A percentile compares a stretch with the other conserved stretches of the same genome.
Conservation (phyloP, 345 rosid species). For the Pistacia integerrima region DNA sequence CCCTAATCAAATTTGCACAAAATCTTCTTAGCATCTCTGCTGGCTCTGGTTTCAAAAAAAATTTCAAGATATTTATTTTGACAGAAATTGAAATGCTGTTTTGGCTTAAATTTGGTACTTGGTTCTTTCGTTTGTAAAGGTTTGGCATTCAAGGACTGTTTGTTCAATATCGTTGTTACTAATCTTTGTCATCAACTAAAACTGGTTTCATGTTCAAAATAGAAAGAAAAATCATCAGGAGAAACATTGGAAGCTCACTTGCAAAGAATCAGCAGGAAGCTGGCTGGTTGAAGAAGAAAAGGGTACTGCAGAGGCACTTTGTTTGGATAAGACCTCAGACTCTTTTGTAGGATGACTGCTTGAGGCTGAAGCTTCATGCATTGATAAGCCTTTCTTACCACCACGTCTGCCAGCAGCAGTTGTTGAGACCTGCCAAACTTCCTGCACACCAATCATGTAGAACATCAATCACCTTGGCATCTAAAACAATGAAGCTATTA, state of each 20-base stretch:
- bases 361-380: constrained; percentile 62
- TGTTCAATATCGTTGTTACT: background rate
- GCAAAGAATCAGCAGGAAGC: constrained; percentile 38
- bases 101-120: background rate
- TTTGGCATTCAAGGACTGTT: background rate
- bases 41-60: too few relatives aligned
- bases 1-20: too few relatives aligned
- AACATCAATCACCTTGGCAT: constrained; percentile 13
- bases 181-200: background rate
- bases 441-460: constrained; percentile 49
- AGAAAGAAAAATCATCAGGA: too few relatives aligned
- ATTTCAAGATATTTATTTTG: too few relatives aligned
- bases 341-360: constrained; percentile 56
- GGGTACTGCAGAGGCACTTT: constrained; percentile 34
- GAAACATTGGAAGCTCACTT: constrained; percentile 36
- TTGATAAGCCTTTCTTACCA: constrained; percentile 69
- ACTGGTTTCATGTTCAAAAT: background rate
- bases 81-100: background rate
- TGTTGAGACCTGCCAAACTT: constrained; percentile 94
- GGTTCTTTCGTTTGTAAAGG: background rate
- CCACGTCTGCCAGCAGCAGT: constrained; percentile 86
- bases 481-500: background rate
- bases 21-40: too few relatives aligned
- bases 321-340: constrained; percentile 56
- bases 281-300: constrained; percentile 31